phyloP scores from a whole-genome alignment of 2,329 filamentous ascomycete genomes.

The Cladorrhinum sp. region DNA sequence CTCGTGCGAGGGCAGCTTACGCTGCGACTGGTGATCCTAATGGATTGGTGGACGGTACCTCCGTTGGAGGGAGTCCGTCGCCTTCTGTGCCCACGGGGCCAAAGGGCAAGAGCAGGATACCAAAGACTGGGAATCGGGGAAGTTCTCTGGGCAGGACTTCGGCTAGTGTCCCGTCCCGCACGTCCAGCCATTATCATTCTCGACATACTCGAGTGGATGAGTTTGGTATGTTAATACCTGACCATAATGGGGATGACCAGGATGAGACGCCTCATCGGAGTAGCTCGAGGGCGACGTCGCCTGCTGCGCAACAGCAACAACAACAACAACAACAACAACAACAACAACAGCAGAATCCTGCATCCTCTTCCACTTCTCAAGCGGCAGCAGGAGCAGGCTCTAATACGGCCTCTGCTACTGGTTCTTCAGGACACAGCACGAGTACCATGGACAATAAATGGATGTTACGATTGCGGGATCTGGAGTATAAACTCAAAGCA shows the following conservation, averaged over 20 bases:
- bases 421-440: not conserved
- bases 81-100: slow-evolving; percentile 55
- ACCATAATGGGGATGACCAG: slow-evolving; percentile 10
- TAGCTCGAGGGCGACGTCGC: slow-evolving; percentile 1
- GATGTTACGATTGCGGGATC: slow-evolving; percentile 79
- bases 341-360: not conserved
- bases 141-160: slow-evolving; percentile 16
- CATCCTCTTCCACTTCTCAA: not conserved
- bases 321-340: no score
- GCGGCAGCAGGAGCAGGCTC: not conserved
- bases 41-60: slow-evolving; percentile 33
- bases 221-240: slow-evolving; percentile 28
- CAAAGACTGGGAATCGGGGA: slow-evolving; percentile 21
- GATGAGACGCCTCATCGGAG: slow-evolving; percentile 10
- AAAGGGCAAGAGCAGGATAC: slow-evolving; percentile 37
- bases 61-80: slow-evolving; percentile 47
- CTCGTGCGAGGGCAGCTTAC: slow-evolving; percentile 50
- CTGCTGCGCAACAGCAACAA: not conserved
- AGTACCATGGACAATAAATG: slow-evolving; percentile 64
- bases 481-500: slow-evolving; percentile 84
- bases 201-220: slow-evolving; percentile 27
- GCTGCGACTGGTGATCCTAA: slow-evolving; percentile 39
- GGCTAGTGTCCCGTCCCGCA: slow-evolving; percentile 19
- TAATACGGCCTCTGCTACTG: not conserved
- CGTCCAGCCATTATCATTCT: slow-evolving; percentile 16